phyloP scores from a whole-genome alignment of 345 rosid species.

The Crucihimalaya himalaica region DNA sequence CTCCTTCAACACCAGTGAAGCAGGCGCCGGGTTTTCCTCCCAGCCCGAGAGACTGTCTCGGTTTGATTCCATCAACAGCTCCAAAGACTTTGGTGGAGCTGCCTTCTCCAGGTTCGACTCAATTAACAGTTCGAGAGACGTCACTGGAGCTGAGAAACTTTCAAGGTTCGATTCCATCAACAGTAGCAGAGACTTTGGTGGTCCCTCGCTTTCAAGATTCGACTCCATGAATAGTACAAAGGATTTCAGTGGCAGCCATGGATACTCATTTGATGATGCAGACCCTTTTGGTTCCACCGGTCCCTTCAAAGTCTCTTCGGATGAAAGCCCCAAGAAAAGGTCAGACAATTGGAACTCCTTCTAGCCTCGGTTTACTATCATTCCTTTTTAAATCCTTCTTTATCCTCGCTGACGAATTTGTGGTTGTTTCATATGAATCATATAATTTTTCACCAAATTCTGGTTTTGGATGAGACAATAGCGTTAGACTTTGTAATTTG shows the following conservation, averaged over 20 bases:
- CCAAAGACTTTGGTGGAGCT: constrained; percentile 49
- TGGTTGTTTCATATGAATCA: constrained; percentile 20
- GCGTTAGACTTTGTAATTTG: constrained; percentile 40
- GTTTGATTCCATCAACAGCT: constrained; percentile 69
- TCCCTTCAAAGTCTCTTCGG: constrained; percentile 85
- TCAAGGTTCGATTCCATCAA: constrained; percentile 45
- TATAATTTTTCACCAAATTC: constrained; percentile 10
- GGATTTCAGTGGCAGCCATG: constrained; percentile 53
- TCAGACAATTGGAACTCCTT: constrained; percentile 68
- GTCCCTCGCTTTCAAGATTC: constrained; percentile 43
- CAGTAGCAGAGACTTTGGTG: constrained; percentile 47
- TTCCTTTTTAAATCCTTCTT: not conserved
- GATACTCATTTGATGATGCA: constrained; percentile 77
- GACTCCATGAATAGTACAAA: constrained; percentile 55
- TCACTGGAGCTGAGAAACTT: constrained; percentile 37
- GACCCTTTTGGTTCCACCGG: constrained; percentile 92
- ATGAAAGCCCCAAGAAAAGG: constrained; percentile 57
- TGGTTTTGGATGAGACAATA: constrained; percentile 33
- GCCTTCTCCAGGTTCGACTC: constrained; percentile 50
- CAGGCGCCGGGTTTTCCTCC: constrained; percentile 51
- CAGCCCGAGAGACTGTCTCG: constrained; percentile 63
- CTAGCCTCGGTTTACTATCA: constrained; percentile 39
- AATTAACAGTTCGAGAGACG: constrained; percentile 49
- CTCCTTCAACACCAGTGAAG: constrained; percentile 71
- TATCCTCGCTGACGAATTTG: constrained; percentile 21